Percentiles rank a stretch among this genome's conserved stretches.
Conservation (phyloP, 257 asterid genomes). For the Anisodus tanguticus region DNA sequence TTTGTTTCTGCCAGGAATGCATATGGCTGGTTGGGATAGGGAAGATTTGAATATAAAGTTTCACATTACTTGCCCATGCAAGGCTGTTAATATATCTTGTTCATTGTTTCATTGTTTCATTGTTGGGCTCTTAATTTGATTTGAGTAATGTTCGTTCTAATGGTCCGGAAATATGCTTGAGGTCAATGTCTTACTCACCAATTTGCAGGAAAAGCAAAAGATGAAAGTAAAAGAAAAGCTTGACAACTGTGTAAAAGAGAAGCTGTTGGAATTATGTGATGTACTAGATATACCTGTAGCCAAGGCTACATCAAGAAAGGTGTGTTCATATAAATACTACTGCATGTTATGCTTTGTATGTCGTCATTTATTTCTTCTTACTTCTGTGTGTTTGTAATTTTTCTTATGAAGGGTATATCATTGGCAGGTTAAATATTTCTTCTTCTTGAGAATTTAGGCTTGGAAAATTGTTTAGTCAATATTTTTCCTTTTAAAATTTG, state of each 20-base stretch:
- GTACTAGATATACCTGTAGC: slow-evolving; percentile 72
- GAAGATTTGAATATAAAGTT: not conserved
- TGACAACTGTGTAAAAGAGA: slow-evolving; percentile 83
- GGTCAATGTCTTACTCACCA: not conserved
- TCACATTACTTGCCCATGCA: slow-evolving; percentile 6
- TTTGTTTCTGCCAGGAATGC: not conserved
- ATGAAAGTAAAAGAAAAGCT: slow-evolving; percentile 72
- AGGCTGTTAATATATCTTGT: not conserved
- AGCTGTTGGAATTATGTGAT: slow-evolving; percentile 79
- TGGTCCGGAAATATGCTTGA: not conserved
- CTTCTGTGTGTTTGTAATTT: not conserved
- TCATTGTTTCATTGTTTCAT: not conserved
- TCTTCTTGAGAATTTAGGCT: not conserved
- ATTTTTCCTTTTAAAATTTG: not conserved
- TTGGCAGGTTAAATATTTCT: not conserved
- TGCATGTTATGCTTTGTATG: not conserved
- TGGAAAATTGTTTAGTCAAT: not conserved
- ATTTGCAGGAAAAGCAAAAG: slow-evolving; percentile 81
- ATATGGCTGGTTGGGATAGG: not conserved
- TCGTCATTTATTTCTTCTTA: slow-evolving; percentile 4
- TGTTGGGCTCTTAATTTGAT: not conserved
- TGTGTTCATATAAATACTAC: slow-evolving; percentile 39
- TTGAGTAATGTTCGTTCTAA: not conserved
- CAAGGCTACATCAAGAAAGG: slow-evolving; percentile 70
- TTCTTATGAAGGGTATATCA: not conserved